Evolutionary conservation across 306 rosid genomes (phyloP).

Genomic region (Boehmeria nivea): DNA sequence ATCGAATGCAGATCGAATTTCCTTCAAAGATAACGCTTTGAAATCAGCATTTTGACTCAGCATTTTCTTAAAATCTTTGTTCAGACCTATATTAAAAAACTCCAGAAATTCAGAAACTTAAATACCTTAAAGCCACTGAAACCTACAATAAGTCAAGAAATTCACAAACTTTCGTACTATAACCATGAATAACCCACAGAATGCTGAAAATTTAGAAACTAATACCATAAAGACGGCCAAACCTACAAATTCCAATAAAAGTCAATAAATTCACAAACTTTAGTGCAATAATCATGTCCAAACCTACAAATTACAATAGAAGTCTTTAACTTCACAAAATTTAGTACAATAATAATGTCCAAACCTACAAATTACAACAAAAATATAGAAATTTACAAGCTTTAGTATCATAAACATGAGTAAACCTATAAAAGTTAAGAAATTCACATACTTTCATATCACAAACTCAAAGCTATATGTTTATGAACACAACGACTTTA

Average conservation of each 20-base stretch:
- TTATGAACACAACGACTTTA: too few relatives aligned
- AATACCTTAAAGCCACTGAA: neutral
- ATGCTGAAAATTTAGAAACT: too few relatives aligned
- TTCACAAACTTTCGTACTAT: too few relatives aligned
- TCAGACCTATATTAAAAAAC: constrained; percentile 48
- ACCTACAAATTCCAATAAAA: too few relatives aligned
- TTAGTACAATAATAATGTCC: neutral
- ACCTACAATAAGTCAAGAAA: too few relatives aligned
- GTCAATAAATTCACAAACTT: neutral
- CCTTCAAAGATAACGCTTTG: constrained; percentile 55
- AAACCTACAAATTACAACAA: neutral
- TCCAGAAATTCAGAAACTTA: neutral
- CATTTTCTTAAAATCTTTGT: constrained; percentile 83
- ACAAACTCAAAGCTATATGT: too few relatives aligned
- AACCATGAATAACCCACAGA: too few relatives aligned
- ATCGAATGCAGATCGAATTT: constrained; percentile 59
- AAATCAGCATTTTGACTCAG: constrained; percentile 70
- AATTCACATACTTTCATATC: neutral
- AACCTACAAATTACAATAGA: neutral
- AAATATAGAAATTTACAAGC: neutral
- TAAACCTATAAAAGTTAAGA: neutral
- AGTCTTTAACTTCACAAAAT: constrained; percentile 1
- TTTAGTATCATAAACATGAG: neutral
- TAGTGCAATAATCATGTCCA: neutral
- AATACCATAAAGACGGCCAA: too few relatives aligned